phyloP scores from a whole-genome alignment of 352 stramenopile genomes.

The Globisporangium splendens region DNA sequence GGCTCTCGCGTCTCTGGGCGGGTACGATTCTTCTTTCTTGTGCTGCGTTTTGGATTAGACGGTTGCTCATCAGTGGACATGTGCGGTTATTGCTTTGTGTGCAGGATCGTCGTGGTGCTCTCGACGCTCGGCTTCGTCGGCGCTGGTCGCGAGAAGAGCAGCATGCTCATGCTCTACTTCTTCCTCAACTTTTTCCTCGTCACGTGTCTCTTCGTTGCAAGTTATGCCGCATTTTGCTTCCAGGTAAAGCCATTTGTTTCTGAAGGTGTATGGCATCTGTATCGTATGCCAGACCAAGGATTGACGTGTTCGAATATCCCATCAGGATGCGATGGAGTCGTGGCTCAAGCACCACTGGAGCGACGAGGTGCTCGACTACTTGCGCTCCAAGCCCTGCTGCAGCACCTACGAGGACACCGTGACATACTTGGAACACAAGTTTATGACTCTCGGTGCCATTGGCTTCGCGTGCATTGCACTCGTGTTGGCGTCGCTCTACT shows the following conservation, averaged over 20 bases:
- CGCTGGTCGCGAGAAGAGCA: constrained; percentile 61
- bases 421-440: constrained; percentile 42
- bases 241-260: constrained; percentile 15
- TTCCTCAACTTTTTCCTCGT: constrained; percentile 69
- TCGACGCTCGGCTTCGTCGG: constrained; percentile 60
- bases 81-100: neutral
- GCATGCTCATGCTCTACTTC: constrained; percentile 69
- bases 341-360: constrained; percentile 83
- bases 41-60: neutral
- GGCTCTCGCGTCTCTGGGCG: constrained; percentile 39
- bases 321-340: constrained; percentile 41
- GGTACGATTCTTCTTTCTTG: constrained; percentile 4
- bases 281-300: too few relatives aligned
- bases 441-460: constrained; percentile 44
- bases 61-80: neutral
- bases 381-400: constrained; percentile 52
- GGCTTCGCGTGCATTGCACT: constrained; percentile 43
- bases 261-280: neutral
- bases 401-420: constrained; percentile 47
- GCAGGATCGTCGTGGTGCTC: constrained; percentile 39
- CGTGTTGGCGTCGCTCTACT: constrained; percentile 65
- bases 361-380: constrained; percentile 30
- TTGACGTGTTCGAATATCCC: too few relatives aligned
- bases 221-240: constrained; percentile 65
- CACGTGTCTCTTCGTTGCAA: constrained; percentile 54